Base-by-base conservation (phyloP, 192 early-diverging fungal genomes). In the Thoreauomyces humboldtii region DNA sequence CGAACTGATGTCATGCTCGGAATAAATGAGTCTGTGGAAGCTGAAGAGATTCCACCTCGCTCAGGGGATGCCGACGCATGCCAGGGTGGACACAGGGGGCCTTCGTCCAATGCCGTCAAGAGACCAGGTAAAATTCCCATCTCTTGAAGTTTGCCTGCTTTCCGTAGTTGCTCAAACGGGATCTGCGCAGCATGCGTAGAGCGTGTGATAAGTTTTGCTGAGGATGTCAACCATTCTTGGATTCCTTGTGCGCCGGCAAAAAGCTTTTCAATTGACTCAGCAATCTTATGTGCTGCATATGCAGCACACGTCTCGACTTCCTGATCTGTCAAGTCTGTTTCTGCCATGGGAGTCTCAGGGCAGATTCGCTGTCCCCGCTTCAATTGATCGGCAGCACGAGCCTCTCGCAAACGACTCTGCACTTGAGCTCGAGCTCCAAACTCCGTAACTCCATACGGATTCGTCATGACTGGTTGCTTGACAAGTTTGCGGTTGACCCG, bases 381-480 rank as follows among this genome's bases (percentile, higher is more conserved):
- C 17, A 7, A 36, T n/a, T 36, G 42, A 11, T 65, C 61, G 5
- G 48, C 54, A 1, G 50, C 66, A 7, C 71, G 61, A 15, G 58
- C 71, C 69, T 98, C 96, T 67, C 84, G 87, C 42, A 98, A 71
- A 24, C 94, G 84, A 36, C 84, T 87, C 24, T 80, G 77, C 57
- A 98, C 94, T 77, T 98, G 96, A 7, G 78, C 77, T 34, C 86
- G 76, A 4, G 96, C 96, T 31, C 96, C 96, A 24, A 99, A 79
- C 63, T 94, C 90, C 1, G 96, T 99, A 45, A 99, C 96, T 28
- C 96, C 96, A 48, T 99, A 99, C 4, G 95, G 93, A 69, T 95
- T 96, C 46, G 96, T 99, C 96, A 99, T 99, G 63, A 99, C 95
- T 0, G 96, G 94, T 66, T 99, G 94, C 78, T 99, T 99, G 53